A percentile compares a stretch with the other conserved stretches of the same genome.
Evolutionary conservation across 768 basidiomycete species (phyloP).

Genomic region (Russula sp.): DNA sequence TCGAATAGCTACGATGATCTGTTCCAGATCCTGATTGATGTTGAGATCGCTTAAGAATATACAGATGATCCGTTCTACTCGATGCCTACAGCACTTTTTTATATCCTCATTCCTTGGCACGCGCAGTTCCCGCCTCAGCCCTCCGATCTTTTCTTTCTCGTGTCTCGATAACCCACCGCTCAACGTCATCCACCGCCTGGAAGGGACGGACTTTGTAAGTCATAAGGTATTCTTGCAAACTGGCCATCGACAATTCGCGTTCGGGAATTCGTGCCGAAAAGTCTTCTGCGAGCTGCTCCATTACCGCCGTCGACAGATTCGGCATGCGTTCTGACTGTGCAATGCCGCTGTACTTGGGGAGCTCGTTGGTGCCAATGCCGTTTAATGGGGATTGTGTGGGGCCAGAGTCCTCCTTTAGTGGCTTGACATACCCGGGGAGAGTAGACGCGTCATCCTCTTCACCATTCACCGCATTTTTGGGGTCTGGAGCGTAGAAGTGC

Average conservation of each 20-base stretch:
- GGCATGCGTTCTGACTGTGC: slow-evolving; percentile 30
- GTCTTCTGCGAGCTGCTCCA: slow-evolving; percentile 43
- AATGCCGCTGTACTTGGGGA: slow-evolving; percentile 4
- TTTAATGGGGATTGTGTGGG: background rate
- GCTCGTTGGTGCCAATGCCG: background rate
- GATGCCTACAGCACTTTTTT: too few relatives aligned
- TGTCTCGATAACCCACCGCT: slow-evolving; percentile 48
- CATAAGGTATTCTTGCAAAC: slow-evolving; percentile 60
- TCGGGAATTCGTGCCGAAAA: slow-evolving; percentile 54
- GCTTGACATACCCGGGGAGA: slow-evolving; percentile 21
- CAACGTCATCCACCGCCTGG: slow-evolving; percentile 44
- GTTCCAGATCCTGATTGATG: background rate
- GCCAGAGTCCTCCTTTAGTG: background rate
- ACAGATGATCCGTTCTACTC: background rate
- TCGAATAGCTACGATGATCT: background rate
- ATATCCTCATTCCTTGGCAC: background rate
- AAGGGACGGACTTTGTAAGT: slow-evolving; percentile 53
- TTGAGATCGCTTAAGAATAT: background rate
- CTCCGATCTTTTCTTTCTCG: slow-evolving; percentile 26
- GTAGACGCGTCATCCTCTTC: slow-evolving; percentile 26
- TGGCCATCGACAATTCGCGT: slow-evolving; percentile 38
- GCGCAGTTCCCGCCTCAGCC: background rate
- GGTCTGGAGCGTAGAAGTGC: slow-evolving; percentile 55
- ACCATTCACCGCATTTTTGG: slow-evolving; percentile 25
- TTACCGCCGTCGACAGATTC: slow-evolving; percentile 35